Conservation (phyloP, 495 filamentous ascomycete genomes). For the Neurospora sp. region DNA sequence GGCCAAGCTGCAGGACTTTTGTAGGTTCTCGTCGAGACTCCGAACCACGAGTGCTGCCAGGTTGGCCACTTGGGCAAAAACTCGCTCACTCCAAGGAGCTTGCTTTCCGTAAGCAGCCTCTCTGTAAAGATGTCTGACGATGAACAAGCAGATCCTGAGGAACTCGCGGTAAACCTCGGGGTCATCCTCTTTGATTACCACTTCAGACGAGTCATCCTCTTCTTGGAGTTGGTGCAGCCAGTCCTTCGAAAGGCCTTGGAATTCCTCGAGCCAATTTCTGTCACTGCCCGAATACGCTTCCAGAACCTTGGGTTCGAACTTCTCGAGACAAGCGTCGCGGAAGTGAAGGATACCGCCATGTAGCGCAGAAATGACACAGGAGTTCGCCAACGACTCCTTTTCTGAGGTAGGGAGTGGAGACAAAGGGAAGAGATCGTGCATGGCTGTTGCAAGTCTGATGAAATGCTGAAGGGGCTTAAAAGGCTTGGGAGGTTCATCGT, state of each 20-base stretch:
- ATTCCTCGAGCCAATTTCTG: conserved; percentile 17
- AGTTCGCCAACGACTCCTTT: conserved; percentile 7
- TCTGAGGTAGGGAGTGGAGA: background rate
- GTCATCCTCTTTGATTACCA: conserved; percentile 6
- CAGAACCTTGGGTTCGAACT: conserved; percentile 6
- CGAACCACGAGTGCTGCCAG: conserved; percentile 21
- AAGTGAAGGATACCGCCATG: conserved; percentile 22
- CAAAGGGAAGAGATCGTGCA: conserved; percentile 20
- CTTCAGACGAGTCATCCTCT: background rate
- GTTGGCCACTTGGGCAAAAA: conserved; percentile 17
- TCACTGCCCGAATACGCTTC: conserved; percentile 2
- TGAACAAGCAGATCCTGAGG: conserved; percentile 15
- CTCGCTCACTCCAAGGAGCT: conserved; percentile 13
- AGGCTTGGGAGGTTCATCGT: background rate
- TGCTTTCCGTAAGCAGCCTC: conserved; percentile 3
- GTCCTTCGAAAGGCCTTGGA: conserved; percentile 8
- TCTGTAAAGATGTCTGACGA: conserved; percentile 14
- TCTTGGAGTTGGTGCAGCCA: conserved; percentile 9
- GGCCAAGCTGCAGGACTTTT: conserved; percentile 17
- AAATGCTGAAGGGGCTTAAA: conserved; percentile 20
- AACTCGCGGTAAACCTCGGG: conserved; percentile 18
- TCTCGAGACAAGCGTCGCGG: conserved; percentile 17
- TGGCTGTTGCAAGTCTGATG: conserved; percentile 8
- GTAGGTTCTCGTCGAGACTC: conserved; percentile 16
- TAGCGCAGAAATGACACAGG: conserved; percentile 17